These are phyloP conservation scores for Neurospora sp. DNA, from an alignment of 495 filamentous ascomycete species.

Conservation along the genomic window DNA sequence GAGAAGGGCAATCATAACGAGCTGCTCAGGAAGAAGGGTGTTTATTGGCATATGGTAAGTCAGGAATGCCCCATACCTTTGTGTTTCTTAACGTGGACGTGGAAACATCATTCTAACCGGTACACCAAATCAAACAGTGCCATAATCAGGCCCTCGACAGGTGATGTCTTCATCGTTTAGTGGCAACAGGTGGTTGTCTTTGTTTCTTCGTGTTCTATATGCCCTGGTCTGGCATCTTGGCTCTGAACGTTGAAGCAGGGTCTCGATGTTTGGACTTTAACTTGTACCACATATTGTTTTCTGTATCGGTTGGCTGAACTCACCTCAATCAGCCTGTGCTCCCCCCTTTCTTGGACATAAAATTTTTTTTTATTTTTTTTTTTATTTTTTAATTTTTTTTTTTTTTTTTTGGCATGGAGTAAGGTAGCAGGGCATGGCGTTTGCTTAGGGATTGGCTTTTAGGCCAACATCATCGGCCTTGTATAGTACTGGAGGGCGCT, in stretches of 20 bases:
- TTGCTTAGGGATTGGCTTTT: neutral
- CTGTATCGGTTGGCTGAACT: neutral
- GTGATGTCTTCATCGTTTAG: constrained; percentile 1
- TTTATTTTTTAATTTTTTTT: neutral
- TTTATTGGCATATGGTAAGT: constrained; percentile 37
- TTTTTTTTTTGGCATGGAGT: neutral
- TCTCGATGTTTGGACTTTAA: neutral
- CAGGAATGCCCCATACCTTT: neutral
- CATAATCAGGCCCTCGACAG: constrained; percentile 32
- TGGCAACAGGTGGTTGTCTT: neutral
- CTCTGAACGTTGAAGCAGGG: neutral
- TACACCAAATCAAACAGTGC: constrained; percentile 19
- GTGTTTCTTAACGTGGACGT: neutral
- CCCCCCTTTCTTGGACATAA: neutral
- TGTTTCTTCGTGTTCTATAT: neutral
- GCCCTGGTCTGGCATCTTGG: neutral
- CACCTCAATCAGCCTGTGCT: neutral
- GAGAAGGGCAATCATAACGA: constrained; percentile 44
- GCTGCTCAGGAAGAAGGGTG: constrained; percentile 34
- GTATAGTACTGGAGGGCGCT: neutral
- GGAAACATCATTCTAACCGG: neutral
- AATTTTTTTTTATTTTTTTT: no score
- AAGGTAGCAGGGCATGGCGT: neutral
- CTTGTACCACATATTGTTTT: neutral
- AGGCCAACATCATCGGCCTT: neutral